These are phyloP conservation scores for Haplosporangium sp. DNA, from an alignment of 371 early-diverging fungal genomes.

Conservation along the genomic window DNA sequence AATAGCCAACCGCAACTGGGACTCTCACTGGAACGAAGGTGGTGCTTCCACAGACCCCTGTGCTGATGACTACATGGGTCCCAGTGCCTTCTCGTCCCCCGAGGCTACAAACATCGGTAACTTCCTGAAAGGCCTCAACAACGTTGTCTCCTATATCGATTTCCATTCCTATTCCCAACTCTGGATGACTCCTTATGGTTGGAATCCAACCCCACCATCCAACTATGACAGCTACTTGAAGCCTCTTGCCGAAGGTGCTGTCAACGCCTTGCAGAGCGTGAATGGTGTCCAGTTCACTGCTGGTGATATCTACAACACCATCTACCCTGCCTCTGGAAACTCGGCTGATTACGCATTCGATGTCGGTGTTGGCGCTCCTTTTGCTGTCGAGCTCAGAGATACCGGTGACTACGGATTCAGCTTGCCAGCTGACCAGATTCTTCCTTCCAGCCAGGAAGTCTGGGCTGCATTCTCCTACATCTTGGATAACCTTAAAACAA, in stretches of 20 bases:
- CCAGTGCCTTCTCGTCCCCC: constrained; percentile 61
- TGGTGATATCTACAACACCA: constrained; percentile 60
- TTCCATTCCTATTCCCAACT: constrained; percentile 48
- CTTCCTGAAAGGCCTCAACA: constrained; percentile 57
- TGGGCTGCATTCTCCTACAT: constrained; percentile 41
- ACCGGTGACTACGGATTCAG: constrained; percentile 62
- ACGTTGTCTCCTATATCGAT: constrained; percentile 54
- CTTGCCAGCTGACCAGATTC: constrained; percentile 61
- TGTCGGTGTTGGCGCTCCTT: constrained; percentile 59
- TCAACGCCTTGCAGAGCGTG: constrained; percentile 19
- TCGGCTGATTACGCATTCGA: constrained; percentile 60
- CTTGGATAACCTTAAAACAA: constrained; percentile 27
- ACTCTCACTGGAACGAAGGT: constrained; percentile 62
- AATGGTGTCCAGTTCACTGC: constrained; percentile 28
- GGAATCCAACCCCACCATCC: constrained; percentile 27
- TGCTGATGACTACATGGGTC: constrained; percentile 69
- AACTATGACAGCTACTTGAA: constrained; percentile 41
- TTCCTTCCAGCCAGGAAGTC: constrained; percentile 62
- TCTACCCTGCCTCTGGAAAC: constrained; percentile 61
- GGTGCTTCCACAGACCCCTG: constrained; percentile 62
- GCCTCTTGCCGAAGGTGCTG: constrained; percentile 33
- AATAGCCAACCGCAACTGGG: constrained; percentile 65
- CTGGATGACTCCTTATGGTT: constrained; percentile 50
- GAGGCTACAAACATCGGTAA: constrained; percentile 61
- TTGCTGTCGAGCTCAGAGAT: constrained; percentile 70